phyloP scores from a whole-genome alignment of 257 asterid genomes.

The Anisodus acutangulus region DNA sequence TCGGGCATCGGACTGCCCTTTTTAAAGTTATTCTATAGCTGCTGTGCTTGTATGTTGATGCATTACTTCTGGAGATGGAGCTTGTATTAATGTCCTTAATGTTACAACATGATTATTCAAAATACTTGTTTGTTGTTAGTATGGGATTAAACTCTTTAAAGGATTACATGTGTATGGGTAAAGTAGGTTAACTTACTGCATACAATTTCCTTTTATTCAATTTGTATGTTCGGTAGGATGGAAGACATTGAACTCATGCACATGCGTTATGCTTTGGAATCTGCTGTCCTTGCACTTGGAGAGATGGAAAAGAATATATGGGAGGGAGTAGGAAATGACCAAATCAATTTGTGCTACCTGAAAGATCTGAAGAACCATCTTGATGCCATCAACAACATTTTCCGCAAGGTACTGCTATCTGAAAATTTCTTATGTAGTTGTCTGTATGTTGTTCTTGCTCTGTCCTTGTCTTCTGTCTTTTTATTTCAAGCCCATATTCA shows the following conservation, averaged over 20 bases:
- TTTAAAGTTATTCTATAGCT: not conserved
- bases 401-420: conserved; percentile 77
- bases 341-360: conserved; percentile 53
- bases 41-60: conserved; percentile 18
- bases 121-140: not conserved
- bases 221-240: conserved; percentile 64
- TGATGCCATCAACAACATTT: conserved; percentile 71
- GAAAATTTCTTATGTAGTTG: conserved; percentile 33
- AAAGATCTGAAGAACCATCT: conserved; percentile 83
- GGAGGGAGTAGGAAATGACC: conserved; percentile 58
- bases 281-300: conserved; percentile 85
- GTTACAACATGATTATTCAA: conserved; percentile 5
- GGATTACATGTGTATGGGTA: conserved; percentile 23
- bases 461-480: conserved; percentile 29
- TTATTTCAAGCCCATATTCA: not conserved
- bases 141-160: conserved; percentile 9
- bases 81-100: conserved; percentile 23
- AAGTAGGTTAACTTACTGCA: conserved; percentile 23
- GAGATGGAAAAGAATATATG: conserved; percentile 67
- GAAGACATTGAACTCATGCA: conserved; percentile 96
- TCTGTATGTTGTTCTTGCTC: conserved; percentile 14
- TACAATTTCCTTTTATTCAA: conserved; percentile 31
- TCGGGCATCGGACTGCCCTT: not conserved
- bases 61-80: conserved; percentile 14
- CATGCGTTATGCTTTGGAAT: conserved; percentile 97